These are phyloP conservation scores for Picea glauca DNA, from an alignment of 75 land plant species.

Conservation along the genomic window DNA sequence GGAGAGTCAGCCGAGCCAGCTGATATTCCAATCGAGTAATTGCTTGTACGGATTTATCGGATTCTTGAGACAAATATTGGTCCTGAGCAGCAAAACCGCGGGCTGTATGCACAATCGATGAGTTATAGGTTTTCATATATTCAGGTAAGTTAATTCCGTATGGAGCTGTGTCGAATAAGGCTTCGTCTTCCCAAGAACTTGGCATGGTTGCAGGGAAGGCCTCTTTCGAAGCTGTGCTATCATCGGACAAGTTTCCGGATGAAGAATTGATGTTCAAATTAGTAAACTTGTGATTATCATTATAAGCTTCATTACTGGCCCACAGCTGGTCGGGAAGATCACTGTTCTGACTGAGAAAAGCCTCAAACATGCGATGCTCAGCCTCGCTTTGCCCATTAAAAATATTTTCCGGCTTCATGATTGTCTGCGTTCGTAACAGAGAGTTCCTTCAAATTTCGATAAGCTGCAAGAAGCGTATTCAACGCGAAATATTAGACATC, in stretches of 20 bases:
- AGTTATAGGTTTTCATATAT: neutral
- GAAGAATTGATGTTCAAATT: neutral
- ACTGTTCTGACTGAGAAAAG: neutral
- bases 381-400: neutral
- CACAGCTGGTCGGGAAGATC: constrained; percentile 1
- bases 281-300: neutral
- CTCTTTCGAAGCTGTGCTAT: constrained; percentile 11
- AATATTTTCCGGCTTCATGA: neutral
- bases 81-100: no score
- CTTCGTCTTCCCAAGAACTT: neutral
- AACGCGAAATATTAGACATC: neutral
- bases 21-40: neutral
- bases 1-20: constrained; percentile 1
- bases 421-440: neutral
- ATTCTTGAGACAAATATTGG: no score
- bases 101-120: no score
- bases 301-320: neutral
- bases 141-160: neutral
- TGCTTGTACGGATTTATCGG: no score
- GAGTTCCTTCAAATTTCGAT: neutral
- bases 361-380: neutral
- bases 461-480: neutral
- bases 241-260: constrained; percentile 4
- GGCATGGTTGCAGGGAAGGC: neutral
- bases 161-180: neutral